phyloP scores from a whole-genome alignment of 148 eudicot genomes.

The Rhododendron molle region DNA sequence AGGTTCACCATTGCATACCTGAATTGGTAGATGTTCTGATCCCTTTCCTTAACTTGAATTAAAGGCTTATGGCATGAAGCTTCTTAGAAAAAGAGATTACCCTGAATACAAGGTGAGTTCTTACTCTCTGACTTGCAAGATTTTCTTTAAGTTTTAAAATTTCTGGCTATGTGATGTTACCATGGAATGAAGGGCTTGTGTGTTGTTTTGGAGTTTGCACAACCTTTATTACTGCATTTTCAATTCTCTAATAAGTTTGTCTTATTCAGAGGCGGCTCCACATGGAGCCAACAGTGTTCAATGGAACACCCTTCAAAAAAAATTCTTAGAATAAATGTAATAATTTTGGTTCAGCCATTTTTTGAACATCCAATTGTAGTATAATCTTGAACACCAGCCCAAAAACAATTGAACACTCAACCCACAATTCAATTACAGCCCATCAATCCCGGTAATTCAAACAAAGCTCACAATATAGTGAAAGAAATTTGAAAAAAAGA shows the following conservation, averaged over 20 bases:
- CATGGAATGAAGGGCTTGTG: neutral
- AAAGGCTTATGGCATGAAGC: slow-evolving; percentile 86
- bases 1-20: neutral
- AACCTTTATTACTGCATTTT: neutral
- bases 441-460: no score
- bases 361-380: no score
- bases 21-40: slow-evolving; percentile 13
- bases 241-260: neutral
- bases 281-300: no score
- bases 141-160: neutral
- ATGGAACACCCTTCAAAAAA: no score
- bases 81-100: slow-evolving; percentile 57
- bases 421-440: no score
- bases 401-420: no score
- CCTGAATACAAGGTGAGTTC: slow-evolving; percentile 62
- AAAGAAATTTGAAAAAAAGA: no score
- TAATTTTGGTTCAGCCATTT: no score
- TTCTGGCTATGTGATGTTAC: neutral
- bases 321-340: no score
- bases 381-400: no score
- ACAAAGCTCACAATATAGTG: no score
- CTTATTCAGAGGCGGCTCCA: no score
- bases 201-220: neutral
- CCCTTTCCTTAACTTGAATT: slow-evolving; percentile 8
- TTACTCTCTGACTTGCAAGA: neutral